These are phyloP conservation scores for Avena atlantica DNA, from an alignment of 176 grass and related monocot species.

Conservation along the genomic window DNA sequence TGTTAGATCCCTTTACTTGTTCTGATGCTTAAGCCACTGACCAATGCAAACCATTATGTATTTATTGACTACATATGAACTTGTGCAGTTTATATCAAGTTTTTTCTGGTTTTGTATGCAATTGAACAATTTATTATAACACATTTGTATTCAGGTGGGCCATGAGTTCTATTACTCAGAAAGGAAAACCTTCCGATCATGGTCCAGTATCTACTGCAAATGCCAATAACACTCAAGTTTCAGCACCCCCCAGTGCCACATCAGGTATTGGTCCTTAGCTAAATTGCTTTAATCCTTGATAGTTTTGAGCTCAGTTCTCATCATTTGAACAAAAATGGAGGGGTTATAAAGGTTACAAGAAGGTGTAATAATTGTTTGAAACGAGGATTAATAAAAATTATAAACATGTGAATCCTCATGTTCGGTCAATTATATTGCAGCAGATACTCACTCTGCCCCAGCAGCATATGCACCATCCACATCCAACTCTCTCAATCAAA, in stretches of 20 bases:
- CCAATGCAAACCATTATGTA: constrained; percentile 9
- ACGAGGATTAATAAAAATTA: constrained; percentile 25
- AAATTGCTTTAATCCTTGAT: constrained; percentile 11
- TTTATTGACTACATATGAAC: background rate
- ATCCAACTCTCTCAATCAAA: constrained; percentile 65
- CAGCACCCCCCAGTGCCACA: constrained; percentile 56
- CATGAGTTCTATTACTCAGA: constrained; percentile 94
- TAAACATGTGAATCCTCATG: constrained; percentile 27
- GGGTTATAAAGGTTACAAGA: background rate
- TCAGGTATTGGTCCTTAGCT: constrained; percentile 61
- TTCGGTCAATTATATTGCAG: constrained; percentile 38
- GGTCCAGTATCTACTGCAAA: constrained; percentile 71
- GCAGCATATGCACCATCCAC: constrained; percentile 52
- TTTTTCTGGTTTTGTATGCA: constrained; percentile 19
- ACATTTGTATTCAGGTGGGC: constrained; percentile 78
- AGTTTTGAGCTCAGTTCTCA: constrained; percentile 32
- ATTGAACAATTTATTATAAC: constrained; percentile 35
- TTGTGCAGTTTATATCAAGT: constrained; percentile 10
- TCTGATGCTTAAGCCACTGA: background rate
- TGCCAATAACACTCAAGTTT: constrained; percentile 52
- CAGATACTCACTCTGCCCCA: constrained; percentile 39
- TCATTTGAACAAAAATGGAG: background rate
- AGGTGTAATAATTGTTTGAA: background rate
- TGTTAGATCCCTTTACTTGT: too few species aligned
- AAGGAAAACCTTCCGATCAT: constrained; percentile 86